Evolutionary conservation across 345 rosid species (phyloP), one percentile per base, ranked within the genome.

Genomic region (Lepidium didymum): DNA sequence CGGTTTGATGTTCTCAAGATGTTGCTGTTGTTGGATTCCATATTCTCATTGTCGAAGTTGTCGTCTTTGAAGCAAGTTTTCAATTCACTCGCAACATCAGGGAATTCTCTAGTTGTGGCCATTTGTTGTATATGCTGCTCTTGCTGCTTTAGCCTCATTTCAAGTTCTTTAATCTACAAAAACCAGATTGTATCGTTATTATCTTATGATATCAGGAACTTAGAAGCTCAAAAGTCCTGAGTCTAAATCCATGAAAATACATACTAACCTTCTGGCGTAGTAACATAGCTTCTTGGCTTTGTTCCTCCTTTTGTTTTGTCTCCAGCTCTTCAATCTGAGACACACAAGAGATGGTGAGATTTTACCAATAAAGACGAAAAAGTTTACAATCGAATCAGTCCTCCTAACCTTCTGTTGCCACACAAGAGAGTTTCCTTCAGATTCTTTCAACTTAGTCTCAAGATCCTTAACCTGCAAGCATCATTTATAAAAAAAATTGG

Each of bases 141-240:
- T 75, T 82, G 91, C 79, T 88, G 88, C 78, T 73, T 83, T 69
- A 93, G 51, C 80, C 83, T 88, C 46, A 77, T 81, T 78, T 92
- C 91, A n/a, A 87, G 92, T 75, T 84, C 96, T 79, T 86, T 89
- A 43, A 89, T 83, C 98, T 92, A 87, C 46, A 65, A 67, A 11
- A 10, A 27, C 3, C 15, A 18, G 23, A 27, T 45, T 8, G 11
- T 50, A 18, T 16, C 27, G 2, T 19, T 19, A 19, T 27, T 27
- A 43, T 56, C 8, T 34, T 43, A 2, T 14, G 42, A 8, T 40
- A 45, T 36, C 2, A 6, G 35, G 21, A 65, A 29, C 10, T 12
- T 14, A 45, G 6, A 57, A 72, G 9, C 52, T 47, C 45, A 12
- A 55, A 18, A 31, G 18, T 41, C 37, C 27, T 6, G 6, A 14